Conservation (phyloP, 2,329 filamentous ascomycete species). For the Tolypocladium guangdongense region DNA sequence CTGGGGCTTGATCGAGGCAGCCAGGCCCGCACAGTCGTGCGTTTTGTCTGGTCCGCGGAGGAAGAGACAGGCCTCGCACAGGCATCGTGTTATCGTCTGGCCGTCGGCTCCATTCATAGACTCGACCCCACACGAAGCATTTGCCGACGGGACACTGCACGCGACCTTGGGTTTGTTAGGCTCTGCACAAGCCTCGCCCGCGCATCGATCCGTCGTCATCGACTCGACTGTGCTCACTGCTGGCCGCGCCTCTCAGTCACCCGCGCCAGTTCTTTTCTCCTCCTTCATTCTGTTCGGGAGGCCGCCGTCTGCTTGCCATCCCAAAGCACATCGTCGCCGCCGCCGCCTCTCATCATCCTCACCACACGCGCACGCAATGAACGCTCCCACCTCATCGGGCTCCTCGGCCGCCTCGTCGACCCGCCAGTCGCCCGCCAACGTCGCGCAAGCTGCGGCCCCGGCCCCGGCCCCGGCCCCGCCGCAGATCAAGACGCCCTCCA, state of each 20-base stretch:
- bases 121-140: background rate
- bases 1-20: background rate
- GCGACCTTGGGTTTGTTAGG: background rate
- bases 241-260: no score
- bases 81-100: background rate
- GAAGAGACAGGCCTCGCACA: background rate
- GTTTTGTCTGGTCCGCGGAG: background rate
- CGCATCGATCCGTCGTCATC: background rate
- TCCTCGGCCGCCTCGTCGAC: constrained; percentile 12
- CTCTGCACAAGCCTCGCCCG: background rate
- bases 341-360: background rate
- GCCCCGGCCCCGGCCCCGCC: constrained; percentile 15
- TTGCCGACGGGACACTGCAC: background rate
- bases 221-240: no score
- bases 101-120: background rate
- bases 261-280: background rate
- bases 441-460: constrained; percentile 12
- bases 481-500: constrained; percentile 26
- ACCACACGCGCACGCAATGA: constrained; percentile 12
- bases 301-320: background rate
- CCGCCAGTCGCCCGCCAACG: constrained; percentile 18
- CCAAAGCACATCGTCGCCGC: background rate
- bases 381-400: constrained; percentile 21
- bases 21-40: background rate
- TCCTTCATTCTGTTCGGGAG: background rate